phyloP scores from a whole-genome alignment of 1,139 yeast genomes.

The Spathaspora jeffriesii region DNA sequence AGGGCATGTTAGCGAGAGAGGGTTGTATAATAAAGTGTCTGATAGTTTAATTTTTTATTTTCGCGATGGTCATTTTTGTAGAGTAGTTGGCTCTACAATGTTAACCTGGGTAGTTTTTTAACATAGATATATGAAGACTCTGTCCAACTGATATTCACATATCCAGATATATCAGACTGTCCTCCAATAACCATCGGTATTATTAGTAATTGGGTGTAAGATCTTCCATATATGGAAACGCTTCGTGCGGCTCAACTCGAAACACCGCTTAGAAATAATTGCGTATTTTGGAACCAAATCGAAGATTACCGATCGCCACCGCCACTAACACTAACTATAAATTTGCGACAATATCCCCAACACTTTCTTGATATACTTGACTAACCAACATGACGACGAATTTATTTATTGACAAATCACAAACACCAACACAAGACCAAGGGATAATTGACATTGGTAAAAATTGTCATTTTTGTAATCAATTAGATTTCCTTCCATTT shows the following conservation, averaged over 20 bases:
- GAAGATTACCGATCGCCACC: background rate
- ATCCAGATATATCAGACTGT: no score
- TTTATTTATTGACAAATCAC: slow-evolving; percentile 18
- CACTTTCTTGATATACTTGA: background rate
- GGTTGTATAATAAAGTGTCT: background rate
- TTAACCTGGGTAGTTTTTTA: no score
- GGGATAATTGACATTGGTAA: slow-evolving; percentile 70
- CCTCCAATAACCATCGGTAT: no score
- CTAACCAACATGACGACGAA: slow-evolving; percentile 13
- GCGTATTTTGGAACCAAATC: background rate
- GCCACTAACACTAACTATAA: background rate
- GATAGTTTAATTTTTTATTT: slow-evolving; percentile 4
- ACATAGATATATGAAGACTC: no score
- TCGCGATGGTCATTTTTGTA: background rate
- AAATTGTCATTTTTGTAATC: slow-evolving; percentile 64
- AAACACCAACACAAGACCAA: slow-evolving; percentile 27
- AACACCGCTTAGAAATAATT: no score
- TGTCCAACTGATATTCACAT: no score
- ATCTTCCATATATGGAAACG: no score
- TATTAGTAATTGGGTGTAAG: no score
- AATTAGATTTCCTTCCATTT: slow-evolving; percentile 71
- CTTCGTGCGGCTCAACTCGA: no score
- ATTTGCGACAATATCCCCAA: background rate
- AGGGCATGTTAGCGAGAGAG: slow-evolving; percentile 23
- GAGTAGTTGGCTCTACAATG: background rate